Conservation (phyloP, 192 early-diverging fungal genomes). For the Entophlyctis luteolus region DNA sequence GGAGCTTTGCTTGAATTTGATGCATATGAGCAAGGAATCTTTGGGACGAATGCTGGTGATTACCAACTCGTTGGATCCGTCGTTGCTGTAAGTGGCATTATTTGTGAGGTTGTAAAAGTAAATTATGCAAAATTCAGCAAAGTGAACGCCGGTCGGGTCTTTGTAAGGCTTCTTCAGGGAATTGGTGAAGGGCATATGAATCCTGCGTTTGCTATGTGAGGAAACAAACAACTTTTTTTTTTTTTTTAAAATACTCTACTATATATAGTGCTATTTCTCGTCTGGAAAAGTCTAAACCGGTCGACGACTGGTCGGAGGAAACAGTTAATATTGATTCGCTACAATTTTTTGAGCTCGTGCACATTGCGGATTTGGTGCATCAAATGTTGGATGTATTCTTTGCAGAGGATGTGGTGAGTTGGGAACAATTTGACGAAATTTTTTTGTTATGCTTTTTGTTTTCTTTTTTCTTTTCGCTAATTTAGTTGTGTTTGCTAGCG, state of each 20-base stretch:
- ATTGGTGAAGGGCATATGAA: constrained; percentile 73
- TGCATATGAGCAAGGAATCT: constrained; percentile 81
- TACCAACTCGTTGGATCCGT: constrained; percentile 32
- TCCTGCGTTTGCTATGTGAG: constrained; percentile 59
- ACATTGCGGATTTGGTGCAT: constrained; percentile 86
- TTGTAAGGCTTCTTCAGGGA: constrained; percentile 65
- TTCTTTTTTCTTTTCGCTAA: not conserved
- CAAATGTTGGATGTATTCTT: constrained; percentile 95
- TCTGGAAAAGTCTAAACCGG: constrained; percentile 33
- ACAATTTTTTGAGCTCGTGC: constrained; percentile 92
- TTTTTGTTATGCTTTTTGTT: not conserved
- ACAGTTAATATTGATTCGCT: constrained; percentile 56
- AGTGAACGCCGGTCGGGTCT: constrained; percentile 73
- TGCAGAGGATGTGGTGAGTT: constrained; percentile 74
- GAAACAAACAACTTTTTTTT: not conserved
- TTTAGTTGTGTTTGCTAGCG: constrained; percentile 39
- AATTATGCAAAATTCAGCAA: too few species aligned
- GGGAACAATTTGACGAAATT: too few species aligned
- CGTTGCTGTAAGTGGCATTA: constrained; percentile 35
- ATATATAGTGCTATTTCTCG: constrained; percentile 41
- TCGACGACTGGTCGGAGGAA: constrained; percentile 35
- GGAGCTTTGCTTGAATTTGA: constrained; percentile 80
- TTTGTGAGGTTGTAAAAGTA: not conserved
- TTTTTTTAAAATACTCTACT: not conserved
- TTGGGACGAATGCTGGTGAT: constrained; percentile 50